These are phyloP conservation scores for Aspergillus terreus DNA, from an alignment of 2,329 filamentous ascomycete species.

Conservation along the genomic window DNA sequence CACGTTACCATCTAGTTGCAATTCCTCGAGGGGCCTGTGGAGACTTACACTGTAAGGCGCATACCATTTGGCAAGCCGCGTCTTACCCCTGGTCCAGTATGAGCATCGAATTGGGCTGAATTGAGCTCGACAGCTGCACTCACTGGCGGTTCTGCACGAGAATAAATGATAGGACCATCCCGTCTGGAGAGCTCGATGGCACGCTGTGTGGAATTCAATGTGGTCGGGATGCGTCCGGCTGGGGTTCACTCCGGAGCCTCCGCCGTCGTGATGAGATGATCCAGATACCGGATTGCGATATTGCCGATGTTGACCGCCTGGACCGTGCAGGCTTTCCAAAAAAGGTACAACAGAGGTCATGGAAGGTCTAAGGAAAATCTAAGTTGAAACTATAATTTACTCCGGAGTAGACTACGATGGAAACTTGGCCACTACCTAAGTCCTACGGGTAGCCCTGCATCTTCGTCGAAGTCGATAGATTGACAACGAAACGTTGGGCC, in stretches of 20 bases:
- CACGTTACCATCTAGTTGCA: neutral
- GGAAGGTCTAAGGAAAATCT: no score
- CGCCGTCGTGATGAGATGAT: slow-evolving; percentile 22
- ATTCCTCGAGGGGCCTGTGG: neutral
- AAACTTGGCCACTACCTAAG: neutral
- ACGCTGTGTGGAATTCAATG: slow-evolving; percentile 7
- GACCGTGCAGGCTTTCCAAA: neutral
- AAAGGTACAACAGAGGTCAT: no score
- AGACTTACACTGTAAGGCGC: slow-evolving; percentile 75
- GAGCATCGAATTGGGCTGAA: slow-evolving; percentile 7
- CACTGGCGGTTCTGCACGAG: slow-evolving; percentile 88
- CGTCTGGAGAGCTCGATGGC: slow-evolving; percentile 16
- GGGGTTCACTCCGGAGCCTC: slow-evolving; percentile 14
- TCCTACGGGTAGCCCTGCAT: no score
- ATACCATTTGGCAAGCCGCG: slow-evolving; percentile 98
- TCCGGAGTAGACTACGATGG: no score
- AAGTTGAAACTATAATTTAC: neutral
- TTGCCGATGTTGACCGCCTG: slow-evolving; percentile 27
- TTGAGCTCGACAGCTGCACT: slow-evolving; percentile 18
- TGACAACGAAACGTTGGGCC: neutral
- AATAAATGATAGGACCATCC: slow-evolving; percentile 75
- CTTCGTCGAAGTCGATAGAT: neutral
- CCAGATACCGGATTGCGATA: slow-evolving; percentile 19
- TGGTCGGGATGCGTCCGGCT: neutral
- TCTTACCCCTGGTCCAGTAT: slow-evolving; percentile 73